Base-by-base conservation (phyloP, 768 basidiomycete genomes). In the Cubamyces lactineus region DNA sequence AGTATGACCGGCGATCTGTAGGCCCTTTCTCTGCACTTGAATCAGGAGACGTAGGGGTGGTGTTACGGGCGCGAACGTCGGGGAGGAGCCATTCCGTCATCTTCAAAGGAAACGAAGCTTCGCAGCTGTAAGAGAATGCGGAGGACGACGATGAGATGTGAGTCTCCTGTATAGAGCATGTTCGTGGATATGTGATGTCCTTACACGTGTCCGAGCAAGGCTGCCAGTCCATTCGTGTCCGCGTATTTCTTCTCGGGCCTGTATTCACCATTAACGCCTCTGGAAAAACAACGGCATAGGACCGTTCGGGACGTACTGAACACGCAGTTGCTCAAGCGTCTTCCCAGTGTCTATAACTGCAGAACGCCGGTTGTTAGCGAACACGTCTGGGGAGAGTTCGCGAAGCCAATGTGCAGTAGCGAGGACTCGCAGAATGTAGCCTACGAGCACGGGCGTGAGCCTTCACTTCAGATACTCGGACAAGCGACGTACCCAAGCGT, bases 321-420 rank as follows among this genome's bases (percentile, higher is more conserved):
- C 71, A 47, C 79, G 78, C 24, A 89, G 71, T 3, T 83, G 77
- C 5, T 77, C 70, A 39, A 85, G 74, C 2, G 75, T 72, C 71
- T 88, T 88, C 2, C 90, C 88, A 0, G 84, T 84, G 68, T 92
- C 89, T 3, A 92, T 74, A 13, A 86, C 74, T 15, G 86, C 85
- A 2, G 87, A 86, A 58, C 89, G 78, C 38, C 90, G 81, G 68
- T 88, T 93, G 57, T 84, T 79, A 8, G 88, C 78, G 67, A 92
- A 94, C 7, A 87, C 84, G 68, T 92, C 82, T 3, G 89, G 90
- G 11, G 80, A 76, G 2, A 84, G 77, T 72, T 94, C 91, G 42
- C 80, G 79, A 40, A 90, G 76, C 56, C 92, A 82, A 71, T 92
- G 90, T 67, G 91, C 88, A 0, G 91, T 90, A 13, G 90, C 89